Evolutionary conservation across 768 basidiomycete species (phyloP), one percentile per base, ranked within the genome.

Genomic region (Exidia glandulosa): DNA sequence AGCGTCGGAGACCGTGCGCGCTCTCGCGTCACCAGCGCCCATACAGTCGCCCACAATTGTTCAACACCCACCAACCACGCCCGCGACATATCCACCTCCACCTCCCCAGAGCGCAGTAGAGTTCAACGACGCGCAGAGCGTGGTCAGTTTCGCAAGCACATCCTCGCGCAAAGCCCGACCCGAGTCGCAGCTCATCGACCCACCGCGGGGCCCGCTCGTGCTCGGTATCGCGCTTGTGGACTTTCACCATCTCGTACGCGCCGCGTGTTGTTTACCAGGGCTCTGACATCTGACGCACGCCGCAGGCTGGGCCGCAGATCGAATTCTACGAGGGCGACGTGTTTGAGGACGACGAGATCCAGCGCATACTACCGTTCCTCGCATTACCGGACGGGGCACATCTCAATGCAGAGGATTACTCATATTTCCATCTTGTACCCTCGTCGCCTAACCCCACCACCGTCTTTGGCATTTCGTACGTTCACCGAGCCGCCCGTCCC

Each of bases 301-400:
- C 59, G 57, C 70, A 94, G 86, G 86, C 97, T 55, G 96, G 96
- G 1, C 96, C 96, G 23, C 85, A 83, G 55, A 88, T 98, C 59
- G 94, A 99, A 66, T 88, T 90, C 62, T 82, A 81, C 19, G 76
- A 82, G 66, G 90, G 89, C 2, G 84, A 85, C 2, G 80, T 95
- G 32, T 86, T 89, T 63, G 80, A 89, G 34, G 86, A 98, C 68
- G 89, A 92, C 62, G 90, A 94, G 68, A 78, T 97, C 31, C 76
- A 77, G 33, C 88, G 86, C 70, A 84, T 92, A 33, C 76, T 99
- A 32, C 96, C 96, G 0, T 98, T 99, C 74, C 79, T 99, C 13
- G 96, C 96, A 0, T 79, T 99, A 29, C 96, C 96, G 1, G 96
- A 99, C 67, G 96, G 96, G 16, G 96, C 96, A 10, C 96, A 99